Conservation (phyloP, 192 early-diverging fungal genomes). For the Haplosporangium gracile region DNA sequence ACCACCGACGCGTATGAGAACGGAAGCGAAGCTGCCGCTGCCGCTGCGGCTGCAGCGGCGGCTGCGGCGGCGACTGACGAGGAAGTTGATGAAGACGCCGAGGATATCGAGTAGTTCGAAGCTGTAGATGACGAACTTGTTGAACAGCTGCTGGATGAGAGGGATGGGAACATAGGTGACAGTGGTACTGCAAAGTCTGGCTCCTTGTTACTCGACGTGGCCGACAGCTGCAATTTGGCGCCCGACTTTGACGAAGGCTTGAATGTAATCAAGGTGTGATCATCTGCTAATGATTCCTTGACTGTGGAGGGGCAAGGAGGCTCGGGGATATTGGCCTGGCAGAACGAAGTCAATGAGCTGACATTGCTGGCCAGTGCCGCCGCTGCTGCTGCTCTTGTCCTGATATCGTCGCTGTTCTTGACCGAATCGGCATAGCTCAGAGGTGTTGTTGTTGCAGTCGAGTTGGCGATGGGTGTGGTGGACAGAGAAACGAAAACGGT, state of each 20-base stretch:
- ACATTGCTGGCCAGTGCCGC: background rate
- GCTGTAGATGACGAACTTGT: background rate
- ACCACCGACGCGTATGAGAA: constrained; percentile 47
- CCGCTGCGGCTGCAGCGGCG: constrained; percentile 22
- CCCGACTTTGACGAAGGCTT: constrained; percentile 13
- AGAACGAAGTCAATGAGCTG: constrained; percentile 44
- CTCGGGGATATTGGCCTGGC: constrained; percentile 45
- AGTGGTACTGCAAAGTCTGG: constrained; percentile 1
- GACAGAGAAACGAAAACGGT: constrained; percentile 22
- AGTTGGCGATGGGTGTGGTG: background rate
- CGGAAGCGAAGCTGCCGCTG: constrained; percentile 13
- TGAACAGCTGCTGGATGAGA: constrained; percentile 10
- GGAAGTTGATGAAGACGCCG: background rate
- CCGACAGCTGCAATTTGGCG: background rate
- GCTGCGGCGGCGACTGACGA: constrained; percentile 22
- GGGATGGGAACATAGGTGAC: constrained; percentile 11
- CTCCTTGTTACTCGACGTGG: background rate
- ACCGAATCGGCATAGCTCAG: constrained; percentile 47
- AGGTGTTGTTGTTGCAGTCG: background rate
- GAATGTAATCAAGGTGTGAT: background rate
- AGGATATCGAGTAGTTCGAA: background rate
- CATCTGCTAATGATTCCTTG: background rate
- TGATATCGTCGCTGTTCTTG: constrained; percentile 28
- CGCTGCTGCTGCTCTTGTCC: background rate
- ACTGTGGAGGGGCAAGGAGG: constrained; percentile 15